Conservation (phyloP, 177 flowering plant species). For the Telopea speciosissima region DNA sequence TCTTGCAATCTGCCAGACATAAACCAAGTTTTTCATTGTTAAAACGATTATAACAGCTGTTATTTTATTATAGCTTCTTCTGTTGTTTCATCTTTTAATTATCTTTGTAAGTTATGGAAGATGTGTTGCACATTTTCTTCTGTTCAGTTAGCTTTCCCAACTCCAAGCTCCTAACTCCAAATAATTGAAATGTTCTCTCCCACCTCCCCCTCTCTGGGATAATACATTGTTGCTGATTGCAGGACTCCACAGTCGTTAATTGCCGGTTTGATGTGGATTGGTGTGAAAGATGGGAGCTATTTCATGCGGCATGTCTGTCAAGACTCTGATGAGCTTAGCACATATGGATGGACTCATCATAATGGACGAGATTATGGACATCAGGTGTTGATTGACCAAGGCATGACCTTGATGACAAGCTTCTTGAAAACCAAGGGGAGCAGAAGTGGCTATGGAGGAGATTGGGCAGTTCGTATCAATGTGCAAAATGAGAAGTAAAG, state of each 20-base stretch:
- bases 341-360: conserved; percentile 87
- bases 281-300: conserved; percentile 76
- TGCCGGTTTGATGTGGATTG: conserved; percentile 97
- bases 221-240: conserved; percentile 24
- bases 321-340: conserved; percentile 73
- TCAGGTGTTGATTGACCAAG: conserved; percentile 68
- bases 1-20: no score
- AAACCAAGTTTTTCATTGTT: no score
- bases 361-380: conserved; percentile 95
- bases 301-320: conserved; percentile 79
- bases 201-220: background rate
- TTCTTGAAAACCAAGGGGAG: conserved; percentile 61
- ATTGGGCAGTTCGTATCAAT: conserved; percentile 81
- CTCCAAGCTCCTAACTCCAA: no score
- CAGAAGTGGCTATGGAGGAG: conserved; percentile 93
- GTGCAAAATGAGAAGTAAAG: conserved; percentile 48
- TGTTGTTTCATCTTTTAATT: no score
- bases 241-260: conserved; percentile 85
- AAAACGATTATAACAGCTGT: no score
- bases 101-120: background rate
- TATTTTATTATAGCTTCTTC: no score
- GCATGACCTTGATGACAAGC: conserved; percentile 53
- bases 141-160: background rate
- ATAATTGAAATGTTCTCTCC: no score
- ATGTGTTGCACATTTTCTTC: background rate